Evolutionary conservation across 2,329 filamentous ascomycete species (phyloP).

Genomic region (Ophiostoma sp.): DNA sequence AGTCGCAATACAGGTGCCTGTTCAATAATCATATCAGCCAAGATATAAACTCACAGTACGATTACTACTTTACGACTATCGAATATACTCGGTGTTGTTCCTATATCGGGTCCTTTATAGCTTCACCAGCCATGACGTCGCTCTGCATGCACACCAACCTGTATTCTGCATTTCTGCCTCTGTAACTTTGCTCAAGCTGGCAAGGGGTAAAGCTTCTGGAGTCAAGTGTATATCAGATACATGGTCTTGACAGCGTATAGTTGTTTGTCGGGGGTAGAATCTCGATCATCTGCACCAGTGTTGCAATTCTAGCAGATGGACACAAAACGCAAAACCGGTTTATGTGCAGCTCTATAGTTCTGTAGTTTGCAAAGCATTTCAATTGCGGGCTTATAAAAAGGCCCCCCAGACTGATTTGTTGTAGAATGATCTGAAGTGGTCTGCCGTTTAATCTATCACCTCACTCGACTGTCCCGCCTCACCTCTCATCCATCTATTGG

Average conservation of each 20-base stretch:
- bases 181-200: background rate
- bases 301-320: background rate
- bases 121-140: background rate
- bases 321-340: constrained; percentile 8
- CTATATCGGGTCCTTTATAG: background rate
- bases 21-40: no score
- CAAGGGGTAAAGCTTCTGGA: background rate
- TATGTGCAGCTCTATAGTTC: background rate
- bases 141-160: constrained; percentile 6
- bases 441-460: background rate
- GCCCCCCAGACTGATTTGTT: background rate
- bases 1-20: no score
- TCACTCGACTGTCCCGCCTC: background rate
- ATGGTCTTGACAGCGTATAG: background rate
- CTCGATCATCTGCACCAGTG: constrained; percentile 4
- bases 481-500: background rate
- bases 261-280: background rate
- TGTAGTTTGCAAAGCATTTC: background rate
- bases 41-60: no score
- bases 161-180: background rate
- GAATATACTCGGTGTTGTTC: background rate
- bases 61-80: no score
- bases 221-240: background rate
- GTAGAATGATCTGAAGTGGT: background rate
- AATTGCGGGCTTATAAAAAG: background rate